Evolutionary conservation across 2,329 filamentous ascomycete species (phyloP), one percentile per base, ranked within the genome.

Genomic region (Penicillium sp.): DNA sequence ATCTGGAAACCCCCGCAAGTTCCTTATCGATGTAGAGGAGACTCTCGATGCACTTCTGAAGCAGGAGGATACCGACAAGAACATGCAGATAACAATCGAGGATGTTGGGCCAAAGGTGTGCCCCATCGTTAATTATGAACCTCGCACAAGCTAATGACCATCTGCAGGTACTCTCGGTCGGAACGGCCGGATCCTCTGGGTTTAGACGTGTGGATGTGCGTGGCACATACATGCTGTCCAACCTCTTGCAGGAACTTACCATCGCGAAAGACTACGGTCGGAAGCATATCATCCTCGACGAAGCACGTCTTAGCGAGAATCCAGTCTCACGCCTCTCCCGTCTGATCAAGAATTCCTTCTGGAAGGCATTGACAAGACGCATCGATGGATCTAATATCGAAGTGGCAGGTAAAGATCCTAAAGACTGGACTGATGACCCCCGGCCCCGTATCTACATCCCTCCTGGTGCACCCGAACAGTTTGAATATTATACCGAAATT

Each of bases 81-180:
- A 99, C 74, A 90, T 91, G 81, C 92, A 97, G 74, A 99, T 99
- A 72, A 99, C 94, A 26, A 96, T 97, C 66, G 94, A 97, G 70
- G 94, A 99, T 76, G 84, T 85, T 60, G 94, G 94, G 0, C 93
- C 94, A 46, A 99, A 97, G 83, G 90, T 89, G 69, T 40, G 33
- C n/a, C 4, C 16, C 3, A 43, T 43, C n/a, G 23, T 7, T 8
- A 26, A 43, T 14, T 28, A 43, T 43, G n/a, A 26, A n/a, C 24
- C 10, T 26, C 14, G 39, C 8, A 19, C 28, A 14, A 24, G 11
- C 33, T 55, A 58, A 68, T 75, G 56, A 77, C 61, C 46, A 9
- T 31, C 42, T 37, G n/a, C 62, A 90, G 88, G 88, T 91, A 42
- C 83, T 97, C 51, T 88, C 89, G 33, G 79, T 97, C 33, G 89